Base-by-base conservation (phyloP, 2,329 filamentous ascomycete species). In the Botrytis porri region DNA sequence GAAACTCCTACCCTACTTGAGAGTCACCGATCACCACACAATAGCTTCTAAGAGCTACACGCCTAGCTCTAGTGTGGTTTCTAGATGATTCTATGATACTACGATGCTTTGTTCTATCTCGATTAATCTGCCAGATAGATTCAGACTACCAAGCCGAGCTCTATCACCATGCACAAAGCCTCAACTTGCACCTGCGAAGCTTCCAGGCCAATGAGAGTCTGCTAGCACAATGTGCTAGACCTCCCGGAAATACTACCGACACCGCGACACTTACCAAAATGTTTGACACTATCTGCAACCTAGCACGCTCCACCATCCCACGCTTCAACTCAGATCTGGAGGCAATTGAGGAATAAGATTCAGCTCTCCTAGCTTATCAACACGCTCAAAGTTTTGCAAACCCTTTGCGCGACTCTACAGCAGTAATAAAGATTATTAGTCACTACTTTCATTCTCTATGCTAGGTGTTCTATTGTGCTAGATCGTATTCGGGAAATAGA, bases 131-230 rank as follows among this genome's bases (percentile, higher is more conserved):
- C 7, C 1, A 8, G 9, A 6, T 8, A 0, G 0, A 7, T 16
- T 18, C 22, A 10, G 22, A 16, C 4, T 18, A 20, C 14, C n/a
- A n/a, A n/a, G n/a, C 32, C n/a, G 18, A 37, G 43, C 12, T 5
- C 29, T n/a, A n/a, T 18, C 0, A 65, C 1, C 6, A 1, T 9
- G 1, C 16, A 16, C 3, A 5, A 10, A 37, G 0, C 18, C 29
- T 25, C 25, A 20, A 4, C 8, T 25, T 25, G 25, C 32, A 65
- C 1, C 43, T 51, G 22, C 43, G 22, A 25, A 51, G 6, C 63
- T 37, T 32, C 22, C 1, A 37, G 12, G 25, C 8, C 16, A 3
- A 10, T 1, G 3, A 12, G 12, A 63, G 22, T 9, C 39, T 43
- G n/a, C 16, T 39, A 39, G 35, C 20, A n/a, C 10, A 60, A 14